Percentiles rank a stretch among this genome's conserved stretches.
phyloP scores from a whole-genome alignment of 306 rosid species.

The Trichosanthes truncata region DNA sequence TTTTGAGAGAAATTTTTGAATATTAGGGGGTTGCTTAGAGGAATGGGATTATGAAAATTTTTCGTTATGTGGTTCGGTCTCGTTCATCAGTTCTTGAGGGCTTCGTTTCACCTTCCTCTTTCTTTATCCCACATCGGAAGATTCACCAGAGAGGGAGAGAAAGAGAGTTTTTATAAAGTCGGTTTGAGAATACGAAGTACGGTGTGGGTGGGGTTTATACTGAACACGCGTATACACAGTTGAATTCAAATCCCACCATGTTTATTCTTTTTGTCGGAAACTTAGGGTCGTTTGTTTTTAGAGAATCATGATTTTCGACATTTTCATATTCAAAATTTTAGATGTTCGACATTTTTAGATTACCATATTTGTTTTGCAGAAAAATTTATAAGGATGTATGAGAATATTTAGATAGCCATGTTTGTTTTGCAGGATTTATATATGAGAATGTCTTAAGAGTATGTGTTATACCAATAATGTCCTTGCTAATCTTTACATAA shows the following conservation, averaged over 20 bases:
- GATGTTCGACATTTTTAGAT: too few relatives aligned
- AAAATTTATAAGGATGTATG: too few relatives aligned
- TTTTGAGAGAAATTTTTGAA: neutral
- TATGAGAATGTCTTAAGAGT: too few relatives aligned
- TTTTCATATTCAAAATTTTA: too few relatives aligned
- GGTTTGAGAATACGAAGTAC: neutral
- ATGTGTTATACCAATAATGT: too few relatives aligned
- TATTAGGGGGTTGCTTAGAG: slow-evolving; percentile 41
- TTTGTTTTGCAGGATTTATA: too few relatives aligned
- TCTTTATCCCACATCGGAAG: neutral
- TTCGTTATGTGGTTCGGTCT: neutral
- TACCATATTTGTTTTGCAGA: too few relatives aligned
- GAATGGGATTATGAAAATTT: neutral
- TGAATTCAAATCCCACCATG: neutral
- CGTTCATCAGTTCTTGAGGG: neutral
- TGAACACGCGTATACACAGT: neutral
- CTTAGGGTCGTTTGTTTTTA: too few relatives aligned
- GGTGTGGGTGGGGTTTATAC: neutral
- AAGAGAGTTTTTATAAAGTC: neutral
- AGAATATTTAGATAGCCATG: too few relatives aligned
- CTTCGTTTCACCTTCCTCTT: neutral
- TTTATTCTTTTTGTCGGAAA: neutral
- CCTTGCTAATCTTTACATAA: too few relatives aligned
- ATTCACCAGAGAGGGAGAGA: neutral
- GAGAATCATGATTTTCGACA: too few relatives aligned